Evolutionary conservation across 108 stramenopile genomes (phyloP), one percentile per base, ranked within the genome.

Genomic region (Cyclostephanos tholiformis): DNA sequence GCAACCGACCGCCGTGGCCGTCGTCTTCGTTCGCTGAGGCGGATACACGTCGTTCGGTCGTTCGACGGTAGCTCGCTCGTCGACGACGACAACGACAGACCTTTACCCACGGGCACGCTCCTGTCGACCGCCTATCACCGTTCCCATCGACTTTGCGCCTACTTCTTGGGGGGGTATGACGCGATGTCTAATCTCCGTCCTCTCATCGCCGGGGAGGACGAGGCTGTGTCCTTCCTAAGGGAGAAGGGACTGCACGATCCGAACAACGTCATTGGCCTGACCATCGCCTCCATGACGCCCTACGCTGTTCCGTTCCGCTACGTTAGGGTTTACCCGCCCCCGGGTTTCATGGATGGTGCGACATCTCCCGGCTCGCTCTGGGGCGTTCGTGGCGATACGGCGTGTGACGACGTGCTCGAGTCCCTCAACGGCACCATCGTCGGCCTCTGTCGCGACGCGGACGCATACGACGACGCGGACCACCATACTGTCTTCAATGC

Each of bases 361-460:
- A 14, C 60, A 22, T 65, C 72, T 49, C 10, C 67, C 14, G 25
- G 46, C 23, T 67, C 39, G 2, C 48, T 69, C 23, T 67, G 69
- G 64, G 78, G 78, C 6, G 55, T 68, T 17, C 66, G 29, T 41
- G 79, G 74, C 20, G 79, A 83, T 63, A 60, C 71, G 57, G 76
- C 57, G 8, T 49, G 58, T 23, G 70, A 76, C 14, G 75, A 68
- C 50, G 56, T 84, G 10, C 55, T 89, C 26, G 84, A 89, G 59
- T 71, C 83, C 20, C 65, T 92, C 43, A 89, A 91, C 72, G 91
- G 86, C 17, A 62, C 82, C 8, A 85, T 95, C 14, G 90, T 95
- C 49, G 91, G 91, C 8, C 65, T 95, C 12, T 94, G 93, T 67
- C 69, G 73, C n/a, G 46, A 44, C 20, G 20, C 61, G 38, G 52